phyloP scores from a whole-genome alignment of 768 basidiomycete species.

The Epithele typhae region DNA sequence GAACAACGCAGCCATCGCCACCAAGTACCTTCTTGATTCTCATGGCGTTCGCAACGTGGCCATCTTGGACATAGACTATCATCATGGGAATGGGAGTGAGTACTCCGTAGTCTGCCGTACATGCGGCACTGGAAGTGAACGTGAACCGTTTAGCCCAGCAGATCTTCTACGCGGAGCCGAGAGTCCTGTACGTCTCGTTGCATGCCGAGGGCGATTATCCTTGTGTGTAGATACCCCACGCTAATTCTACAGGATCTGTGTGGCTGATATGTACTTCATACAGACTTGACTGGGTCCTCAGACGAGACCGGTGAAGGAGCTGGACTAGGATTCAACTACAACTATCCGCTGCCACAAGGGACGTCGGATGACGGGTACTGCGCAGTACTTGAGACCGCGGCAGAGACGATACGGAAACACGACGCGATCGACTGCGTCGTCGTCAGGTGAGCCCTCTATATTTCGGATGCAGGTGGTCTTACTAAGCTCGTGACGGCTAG shows the following conservation, averaged over 20 bases:
- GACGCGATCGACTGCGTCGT: slow-evolving; percentile 21
- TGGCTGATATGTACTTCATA: not conserved
- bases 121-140: no score
- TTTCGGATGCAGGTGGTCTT: not conserved
- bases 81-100: slow-evolving; percentile 33
- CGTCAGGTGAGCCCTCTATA: slow-evolving; percentile 21
- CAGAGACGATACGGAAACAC: slow-evolving; percentile 8
- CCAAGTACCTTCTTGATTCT: slow-evolving; percentile 22
- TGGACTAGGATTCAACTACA: slow-evolving; percentile 24
- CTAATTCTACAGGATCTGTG: not conserved
- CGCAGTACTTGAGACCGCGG: slow-evolving; percentile 17
- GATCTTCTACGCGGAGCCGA: slow-evolving; percentile 28
- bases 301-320: slow-evolving; percentile 23
- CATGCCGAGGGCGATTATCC: slow-evolving; percentile 31
- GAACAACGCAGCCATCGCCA: slow-evolving; percentile 30
- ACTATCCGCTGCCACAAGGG: slow-evolving; percentile 27
- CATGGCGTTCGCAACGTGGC: slow-evolving; percentile 8
- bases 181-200: slow-evolving; percentile 29
- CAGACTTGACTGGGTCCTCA: slow-evolving; percentile 28
- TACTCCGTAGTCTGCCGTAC: not conserved
- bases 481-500: slow-evolving; percentile 6
- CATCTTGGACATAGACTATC: slow-evolving; percentile 34
- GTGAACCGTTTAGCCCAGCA: slow-evolving; percentile 19
- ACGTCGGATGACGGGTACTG: slow-evolving; percentile 25
- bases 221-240: slow-evolving; percentile 16